Percentiles rank a stretch among this genome's conserved stretches.
Conservation (phyloP, 305 asterid species). For the Fraxinus floribunda region DNA sequence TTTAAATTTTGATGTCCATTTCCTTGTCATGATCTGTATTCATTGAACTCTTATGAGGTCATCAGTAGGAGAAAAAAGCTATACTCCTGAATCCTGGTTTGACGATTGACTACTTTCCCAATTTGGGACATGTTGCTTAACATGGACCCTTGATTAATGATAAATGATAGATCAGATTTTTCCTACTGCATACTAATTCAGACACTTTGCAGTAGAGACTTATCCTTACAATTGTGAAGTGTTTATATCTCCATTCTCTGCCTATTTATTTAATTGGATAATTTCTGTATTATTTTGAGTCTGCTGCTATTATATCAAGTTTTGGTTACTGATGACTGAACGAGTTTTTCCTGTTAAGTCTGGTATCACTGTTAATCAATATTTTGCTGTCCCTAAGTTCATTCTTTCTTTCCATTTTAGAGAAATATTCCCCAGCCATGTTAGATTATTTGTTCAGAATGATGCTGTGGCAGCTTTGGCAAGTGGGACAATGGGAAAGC, state of each 20-base stretch:
- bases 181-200: constrained; percentile 2
- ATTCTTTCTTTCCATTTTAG: constrained; percentile 29
- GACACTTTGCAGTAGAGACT: background rate
- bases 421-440: constrained; percentile 76
- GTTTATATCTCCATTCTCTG: constrained; percentile 2
- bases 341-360: background rate
- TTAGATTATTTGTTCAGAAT: constrained; percentile 69
- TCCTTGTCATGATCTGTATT: background rate
- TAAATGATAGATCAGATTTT: background rate
- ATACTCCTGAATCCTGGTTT: background rate
- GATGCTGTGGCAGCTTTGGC: constrained; percentile 93
- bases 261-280: background rate
- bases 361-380: background rate
- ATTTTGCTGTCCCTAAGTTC: constrained; percentile 1
- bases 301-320: background rate
- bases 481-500: constrained; percentile 89
- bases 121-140: background rate
- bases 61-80: background rate
- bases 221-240: background rate
- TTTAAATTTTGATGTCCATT: background rate
- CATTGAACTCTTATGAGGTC: background rate
- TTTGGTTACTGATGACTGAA: background rate
- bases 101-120: background rate
- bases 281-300: background rate
- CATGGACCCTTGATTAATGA: background rate